A percentile compares a stretch with the other conserved stretches of the same genome.
Conservation (phyloP, 2,329 filamentous ascomycete species). For the Septoria linicola region DNA sequence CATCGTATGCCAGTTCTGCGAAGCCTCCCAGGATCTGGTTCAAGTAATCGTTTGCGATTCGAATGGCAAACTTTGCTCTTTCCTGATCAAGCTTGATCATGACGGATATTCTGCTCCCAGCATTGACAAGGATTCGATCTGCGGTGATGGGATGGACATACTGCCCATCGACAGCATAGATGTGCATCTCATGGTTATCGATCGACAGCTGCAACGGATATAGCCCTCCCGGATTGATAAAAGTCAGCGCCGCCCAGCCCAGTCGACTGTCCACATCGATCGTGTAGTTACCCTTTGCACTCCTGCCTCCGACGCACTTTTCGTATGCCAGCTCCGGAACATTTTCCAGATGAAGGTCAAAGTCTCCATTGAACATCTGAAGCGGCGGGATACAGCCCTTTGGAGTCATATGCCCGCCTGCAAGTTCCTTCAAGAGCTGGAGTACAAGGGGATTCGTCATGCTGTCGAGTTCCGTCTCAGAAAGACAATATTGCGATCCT, state of each 20-base stretch:
- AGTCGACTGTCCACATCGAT: constrained; percentile 36
- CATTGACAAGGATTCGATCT: constrained; percentile 50
- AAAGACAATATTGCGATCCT: constrained; percentile 51
- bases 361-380: constrained; percentile 41
- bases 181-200: constrained; percentile 14
- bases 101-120: constrained; percentile 56
- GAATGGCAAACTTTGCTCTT: constrained; percentile 40
- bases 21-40: constrained; percentile 20
- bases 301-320: constrained; percentile 48
- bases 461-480: constrained; percentile 45
- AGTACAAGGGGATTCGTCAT: constrained; percentile 38
- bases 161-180: constrained; percentile 28
- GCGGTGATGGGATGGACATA: constrained; percentile 55
- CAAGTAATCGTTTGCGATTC: constrained; percentile 12
- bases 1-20: constrained; percentile 15
- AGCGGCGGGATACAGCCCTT: constrained; percentile 41
- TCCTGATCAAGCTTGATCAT: constrained; percentile 49
- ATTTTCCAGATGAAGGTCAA: constrained; percentile 33
- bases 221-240: constrained; percentile 36
- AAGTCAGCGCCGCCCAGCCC: constrained; percentile 14
- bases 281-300: constrained; percentile 46
- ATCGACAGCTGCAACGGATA: constrained; percentile 49
- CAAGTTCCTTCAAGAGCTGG: constrained; percentile 30
- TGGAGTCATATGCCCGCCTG: constrained; percentile 31
- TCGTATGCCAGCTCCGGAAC: constrained; percentile 34